phyloP scores from a whole-genome alignment of 495 filamentous ascomycete species.

The Platismatia glauca region DNA sequence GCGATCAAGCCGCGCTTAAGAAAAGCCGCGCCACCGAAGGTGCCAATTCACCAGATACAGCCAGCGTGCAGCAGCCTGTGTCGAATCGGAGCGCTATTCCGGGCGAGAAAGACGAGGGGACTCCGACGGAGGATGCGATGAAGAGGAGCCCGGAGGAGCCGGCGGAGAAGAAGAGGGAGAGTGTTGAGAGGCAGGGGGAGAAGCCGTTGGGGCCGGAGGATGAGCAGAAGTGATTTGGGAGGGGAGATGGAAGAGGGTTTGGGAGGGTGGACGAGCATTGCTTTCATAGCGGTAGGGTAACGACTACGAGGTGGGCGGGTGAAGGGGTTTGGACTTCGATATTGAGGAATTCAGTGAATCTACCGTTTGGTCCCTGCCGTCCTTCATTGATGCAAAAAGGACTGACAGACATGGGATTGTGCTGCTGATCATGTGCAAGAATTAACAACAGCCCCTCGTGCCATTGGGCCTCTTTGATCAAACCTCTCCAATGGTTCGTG shows the following conservation, averaged over 20 bases:
- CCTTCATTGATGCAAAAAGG: not conserved
- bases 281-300: not conserved
- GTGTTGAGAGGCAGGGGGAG: constrained; percentile 17
- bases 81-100: constrained; percentile 15
- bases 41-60: constrained; percentile 5
- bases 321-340: not conserved
- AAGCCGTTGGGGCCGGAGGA: constrained; percentile 19
- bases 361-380: not conserved
- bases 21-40: constrained; percentile 15
- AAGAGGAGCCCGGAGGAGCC: constrained; percentile 18
- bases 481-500: too few relatives aligned
- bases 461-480: too few relatives aligned
- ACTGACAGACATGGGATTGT: not conserved
- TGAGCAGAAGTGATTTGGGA: constrained; percentile 1
- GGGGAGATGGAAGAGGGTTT: not conserved
- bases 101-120: constrained; percentile 19
- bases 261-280: not conserved
- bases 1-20: constrained; percentile 14
- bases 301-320: not conserved
- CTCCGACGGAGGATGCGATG: constrained; percentile 15
- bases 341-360: not conserved
- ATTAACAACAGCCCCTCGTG: not conserved
- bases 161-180: constrained; percentile 17
- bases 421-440: not conserved
- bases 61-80: constrained; percentile 15